A percentile compares a stretch with the other conserved stretches of the same genome.
Conservation (phyloP, 805 yeast species). For the Diddensiella transvaalensis region DNA sequence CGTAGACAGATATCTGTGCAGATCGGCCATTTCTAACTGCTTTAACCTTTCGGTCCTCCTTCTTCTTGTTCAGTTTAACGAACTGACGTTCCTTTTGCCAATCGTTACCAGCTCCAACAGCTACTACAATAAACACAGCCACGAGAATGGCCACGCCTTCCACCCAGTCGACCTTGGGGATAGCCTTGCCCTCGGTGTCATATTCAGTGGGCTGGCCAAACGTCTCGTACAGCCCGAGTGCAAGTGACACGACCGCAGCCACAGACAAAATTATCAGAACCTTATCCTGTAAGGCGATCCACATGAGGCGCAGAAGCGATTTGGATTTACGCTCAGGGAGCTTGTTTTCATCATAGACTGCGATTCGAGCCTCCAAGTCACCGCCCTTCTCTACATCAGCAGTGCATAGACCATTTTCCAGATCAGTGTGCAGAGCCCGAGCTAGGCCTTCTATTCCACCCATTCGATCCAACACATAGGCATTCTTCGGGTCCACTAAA, state of each 20-base stretch:
- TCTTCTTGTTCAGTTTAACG: conserved; percentile 79
- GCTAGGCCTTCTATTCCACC: conserved; percentile 38
- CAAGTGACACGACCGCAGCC: conserved; percentile 87
- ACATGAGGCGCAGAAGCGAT: conserved; percentile 62
- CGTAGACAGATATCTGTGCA: conserved; percentile 63
- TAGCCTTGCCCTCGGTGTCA: conserved; percentile 71
- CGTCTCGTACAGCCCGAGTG: conserved; percentile 87
- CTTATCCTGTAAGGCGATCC: conserved; percentile 86
- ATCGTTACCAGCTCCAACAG: conserved; percentile 94
- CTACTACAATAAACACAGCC: conserved; percentile 84
- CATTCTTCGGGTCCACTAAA: conserved; percentile 39
- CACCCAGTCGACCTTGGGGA: conserved; percentile 94
- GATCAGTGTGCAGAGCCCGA: conserved; percentile 30
- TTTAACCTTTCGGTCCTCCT: conserved; percentile 75
- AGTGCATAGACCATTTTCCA: conserved; percentile 31
- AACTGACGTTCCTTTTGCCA: conserved; percentile 95
- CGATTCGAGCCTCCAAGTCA: conserved; percentile 35
- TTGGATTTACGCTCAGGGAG: conserved; percentile 72
- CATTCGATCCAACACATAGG: conserved; percentile 33
- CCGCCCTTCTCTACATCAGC: conserved; percentile 21
- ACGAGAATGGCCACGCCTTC: conserved; percentile 97
- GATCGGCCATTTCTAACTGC: conserved; percentile 74
- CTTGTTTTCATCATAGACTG: conserved; percentile 62
- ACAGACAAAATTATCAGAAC: conserved; percentile 76
- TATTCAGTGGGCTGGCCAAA: conserved; percentile 76